Base-by-base conservation (phyloP, 345 rosid genomes). In the Euphorbia tirucalli region DNA sequence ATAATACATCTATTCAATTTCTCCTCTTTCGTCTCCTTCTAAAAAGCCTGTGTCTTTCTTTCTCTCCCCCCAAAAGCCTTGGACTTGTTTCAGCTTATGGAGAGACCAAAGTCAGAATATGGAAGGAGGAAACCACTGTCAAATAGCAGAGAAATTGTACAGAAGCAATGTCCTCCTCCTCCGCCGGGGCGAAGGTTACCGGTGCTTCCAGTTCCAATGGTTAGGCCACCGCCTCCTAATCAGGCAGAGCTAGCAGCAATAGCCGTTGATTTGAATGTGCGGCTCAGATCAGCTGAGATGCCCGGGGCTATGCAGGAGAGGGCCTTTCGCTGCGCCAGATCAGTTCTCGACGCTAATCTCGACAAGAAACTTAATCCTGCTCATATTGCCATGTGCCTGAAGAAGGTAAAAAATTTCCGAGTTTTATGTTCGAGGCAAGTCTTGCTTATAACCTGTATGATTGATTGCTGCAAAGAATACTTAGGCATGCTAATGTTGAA, bases 281-380 rank as follows among this genome's bases (percentile, higher is more conserved):
- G 84, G 70, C 81, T 80, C 83, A 81, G 87, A 79, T 86, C 87
- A 25, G 83, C 87, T 13, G 85, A 82, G 30, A 83, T 86, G 89
- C 75, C 85, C n/a, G 35, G 68, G 1, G 27, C 77, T 27, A 81
- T 83, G 87, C 84, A 83, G 71, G 87, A 83, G 46, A 85, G 80
- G 15, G 87, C 85, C 8, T 75, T 86, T 65, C 66, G 83, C 19
- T 76, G 68, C 70, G 68, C 84, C 57, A 77, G 83, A 63, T 74
- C 69, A 19, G 71, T 78, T 18, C 71, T 80, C 21, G 82, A 80
- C 57, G 37, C 85, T 2, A 73, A 75, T 63, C 66, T 71, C 18
- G 61, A 74, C 9, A 58, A 72, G 61, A 69, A 65, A 13, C 69
- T 58, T 59, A 79, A 43, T 67, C 79, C 83, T 10, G 73, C 85